A percentile compares a stretch with the other conserved stretches of the same genome.
Evolutionary conservation across 345 rosid species (phyloP).

Genomic region (Turnera subulata): DNA sequence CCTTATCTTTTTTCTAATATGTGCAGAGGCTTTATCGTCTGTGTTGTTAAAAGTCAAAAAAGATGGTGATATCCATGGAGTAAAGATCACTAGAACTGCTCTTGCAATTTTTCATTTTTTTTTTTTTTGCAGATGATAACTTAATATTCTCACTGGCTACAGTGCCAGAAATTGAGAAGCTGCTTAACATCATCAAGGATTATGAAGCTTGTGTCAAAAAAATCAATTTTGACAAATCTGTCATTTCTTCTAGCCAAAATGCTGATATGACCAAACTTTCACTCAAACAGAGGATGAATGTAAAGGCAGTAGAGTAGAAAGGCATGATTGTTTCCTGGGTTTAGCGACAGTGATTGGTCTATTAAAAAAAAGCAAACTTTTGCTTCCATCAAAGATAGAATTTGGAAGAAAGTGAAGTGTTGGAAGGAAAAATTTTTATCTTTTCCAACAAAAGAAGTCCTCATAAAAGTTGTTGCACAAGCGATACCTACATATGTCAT

Average conservation of each 20-base stretch:
- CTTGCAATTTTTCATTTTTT: background rate
- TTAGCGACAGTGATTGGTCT: background rate
- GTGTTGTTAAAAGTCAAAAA: background rate
- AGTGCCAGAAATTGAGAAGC: background rate
- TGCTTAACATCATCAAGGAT: background rate
- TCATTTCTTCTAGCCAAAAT: background rate
- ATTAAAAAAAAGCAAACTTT: background rate
- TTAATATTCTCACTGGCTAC: background rate
- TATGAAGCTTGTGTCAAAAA: background rate
- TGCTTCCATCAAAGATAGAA: background rate
- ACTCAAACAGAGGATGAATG: background rate
- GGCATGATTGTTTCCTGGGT: background rate
- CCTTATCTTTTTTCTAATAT: background rate
- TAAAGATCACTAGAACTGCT: background rate
- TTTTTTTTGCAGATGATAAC: background rate
- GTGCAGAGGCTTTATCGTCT: background rate
- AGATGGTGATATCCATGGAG: background rate
- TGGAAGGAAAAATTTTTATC: background rate
- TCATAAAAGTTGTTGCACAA: background rate
- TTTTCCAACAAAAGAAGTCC: background rate
- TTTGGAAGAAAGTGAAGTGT: too few relatives aligned
- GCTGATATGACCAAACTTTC: rapidly evolving
- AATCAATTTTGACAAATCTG: background rate
- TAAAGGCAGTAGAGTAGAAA: too few relatives aligned
- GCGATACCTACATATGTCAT: background rate